Percentiles rank a stretch among this genome's conserved stretches.
Evolutionary conservation across 345 rosid species (phyloP).

Genomic region (Psidium friedrichsthalianum): DNA sequence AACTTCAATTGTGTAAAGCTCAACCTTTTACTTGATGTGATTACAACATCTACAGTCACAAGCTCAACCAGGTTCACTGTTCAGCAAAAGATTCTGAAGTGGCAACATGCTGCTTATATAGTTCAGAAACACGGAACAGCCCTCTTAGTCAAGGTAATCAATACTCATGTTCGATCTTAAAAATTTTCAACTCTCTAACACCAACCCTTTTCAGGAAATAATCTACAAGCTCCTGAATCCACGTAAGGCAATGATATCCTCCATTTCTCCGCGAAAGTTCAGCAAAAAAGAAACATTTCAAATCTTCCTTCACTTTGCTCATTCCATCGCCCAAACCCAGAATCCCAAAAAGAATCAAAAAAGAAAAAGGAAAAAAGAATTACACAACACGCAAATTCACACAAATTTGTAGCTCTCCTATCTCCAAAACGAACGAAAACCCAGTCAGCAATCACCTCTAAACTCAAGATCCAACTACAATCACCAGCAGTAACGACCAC

Average conservation of each 20-base stretch:
- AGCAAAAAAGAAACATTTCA: neutral
- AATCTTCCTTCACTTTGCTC: neutral
- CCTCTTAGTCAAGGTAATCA: neutral
- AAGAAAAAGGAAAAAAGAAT: neutral
- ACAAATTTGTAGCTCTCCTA: neutral
- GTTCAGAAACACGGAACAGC: neutral
- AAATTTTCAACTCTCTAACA: neutral
- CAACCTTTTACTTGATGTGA: neutral
- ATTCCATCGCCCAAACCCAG: neutral
- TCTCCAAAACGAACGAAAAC: neutral
- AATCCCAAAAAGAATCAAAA: neutral
- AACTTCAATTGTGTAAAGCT: neutral
- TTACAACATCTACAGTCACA: neutral
- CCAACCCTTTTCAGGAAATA: neutral
- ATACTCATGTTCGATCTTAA: neutral
- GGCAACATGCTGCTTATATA: neutral
- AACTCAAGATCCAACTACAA: neutral
- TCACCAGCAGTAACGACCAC: neutral
- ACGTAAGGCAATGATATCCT: neutral
- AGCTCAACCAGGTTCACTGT: neutral
- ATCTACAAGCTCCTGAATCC: neutral
- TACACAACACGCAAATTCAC: neutral
- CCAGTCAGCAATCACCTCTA: neutral
- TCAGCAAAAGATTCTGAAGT: neutral
- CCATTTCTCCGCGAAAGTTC: neutral